Evolutionary conservation across 371 early-diverging fungal genomes (phyloP).

Genomic region (Aphelidium insulamus): DNA sequence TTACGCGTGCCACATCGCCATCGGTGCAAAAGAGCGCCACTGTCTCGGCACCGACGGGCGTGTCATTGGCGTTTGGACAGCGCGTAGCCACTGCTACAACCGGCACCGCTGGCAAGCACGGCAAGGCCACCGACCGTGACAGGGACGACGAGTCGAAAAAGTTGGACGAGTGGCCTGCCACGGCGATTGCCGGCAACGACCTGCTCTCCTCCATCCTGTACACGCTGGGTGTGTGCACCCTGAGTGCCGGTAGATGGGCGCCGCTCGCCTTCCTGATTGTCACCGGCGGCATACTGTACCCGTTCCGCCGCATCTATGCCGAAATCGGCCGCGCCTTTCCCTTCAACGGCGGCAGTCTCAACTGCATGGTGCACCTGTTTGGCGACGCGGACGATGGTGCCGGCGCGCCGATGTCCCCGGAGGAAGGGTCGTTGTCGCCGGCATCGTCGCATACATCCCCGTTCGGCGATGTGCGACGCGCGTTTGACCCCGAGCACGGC

Average conservation of each 20-base stretch:
- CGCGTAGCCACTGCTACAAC: no score
- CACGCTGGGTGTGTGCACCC: constrained; percentile 18
- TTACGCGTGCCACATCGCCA: no score
- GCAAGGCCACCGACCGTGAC: no score
- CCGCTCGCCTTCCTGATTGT: constrained; percentile 23
- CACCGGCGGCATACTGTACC: constrained; percentile 19
- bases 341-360: constrained; percentile 20
- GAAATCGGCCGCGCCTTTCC: constrained; percentile 25
- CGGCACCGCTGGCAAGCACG: no score
- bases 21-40: no score
- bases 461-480: no score
- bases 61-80: no score
- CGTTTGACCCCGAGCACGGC: no score
- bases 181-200: constrained; percentile 29
- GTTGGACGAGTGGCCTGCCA: constrained; percentile 20
- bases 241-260: constrained; percentile 23
- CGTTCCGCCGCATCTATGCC: constrained; percentile 19
- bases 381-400: background rate
- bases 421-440: no score
- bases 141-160: constrained; percentile 4
- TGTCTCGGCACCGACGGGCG: no score
- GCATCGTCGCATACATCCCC: no score
- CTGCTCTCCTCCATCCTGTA: constrained; percentile 24
- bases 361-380: background rate
- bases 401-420: background rate